phyloP scores from a whole-genome alignment of 78 protist genomes.

The Protostelium mycophagum region DNA sequence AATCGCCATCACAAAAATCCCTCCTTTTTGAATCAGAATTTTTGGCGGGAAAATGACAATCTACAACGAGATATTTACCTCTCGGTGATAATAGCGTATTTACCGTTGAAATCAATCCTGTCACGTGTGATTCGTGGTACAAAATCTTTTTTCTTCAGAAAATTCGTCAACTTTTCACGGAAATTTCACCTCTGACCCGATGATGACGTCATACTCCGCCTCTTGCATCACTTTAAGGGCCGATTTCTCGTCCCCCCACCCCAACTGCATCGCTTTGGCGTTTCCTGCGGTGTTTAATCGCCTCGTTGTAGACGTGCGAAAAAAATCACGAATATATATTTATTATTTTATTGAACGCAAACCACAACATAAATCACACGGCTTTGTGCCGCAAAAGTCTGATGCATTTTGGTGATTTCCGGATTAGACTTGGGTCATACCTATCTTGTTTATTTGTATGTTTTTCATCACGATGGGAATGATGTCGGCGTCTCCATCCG shows the following conservation, averaged over 20 bases:
- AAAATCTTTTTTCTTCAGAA: not conserved
- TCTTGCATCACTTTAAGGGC: not conserved
- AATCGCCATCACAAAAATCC: not conserved
- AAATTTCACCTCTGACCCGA: not conserved
- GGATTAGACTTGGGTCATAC: too few species aligned
- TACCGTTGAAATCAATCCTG: not conserved
- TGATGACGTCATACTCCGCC: not conserved
- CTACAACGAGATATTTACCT: not conserved
- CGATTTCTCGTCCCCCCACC: not conserved
- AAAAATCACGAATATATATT: too few species aligned
- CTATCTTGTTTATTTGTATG: not conserved
- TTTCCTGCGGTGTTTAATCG: not conserved
- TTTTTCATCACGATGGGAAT: not conserved
- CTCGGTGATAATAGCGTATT: not conserved
- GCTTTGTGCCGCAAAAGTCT: too few species aligned
- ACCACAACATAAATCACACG: too few species aligned
- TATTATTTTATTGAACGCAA: too few species aligned
- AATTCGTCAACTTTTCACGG: too few species aligned
- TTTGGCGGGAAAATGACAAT: not conserved
- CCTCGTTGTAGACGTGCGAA: too few species aligned
- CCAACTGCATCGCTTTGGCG: not conserved
- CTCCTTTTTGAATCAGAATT: not conserved
- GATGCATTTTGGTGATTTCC: too few species aligned
- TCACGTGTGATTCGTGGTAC: not conserved
- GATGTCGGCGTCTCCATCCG: not conserved